A percentile compares a stretch with the other conserved stretches of the same genome.
Evolutionary conservation across 1,139 yeast species (phyloP).

Genomic region (Yamadazyma atlantica): DNA sequence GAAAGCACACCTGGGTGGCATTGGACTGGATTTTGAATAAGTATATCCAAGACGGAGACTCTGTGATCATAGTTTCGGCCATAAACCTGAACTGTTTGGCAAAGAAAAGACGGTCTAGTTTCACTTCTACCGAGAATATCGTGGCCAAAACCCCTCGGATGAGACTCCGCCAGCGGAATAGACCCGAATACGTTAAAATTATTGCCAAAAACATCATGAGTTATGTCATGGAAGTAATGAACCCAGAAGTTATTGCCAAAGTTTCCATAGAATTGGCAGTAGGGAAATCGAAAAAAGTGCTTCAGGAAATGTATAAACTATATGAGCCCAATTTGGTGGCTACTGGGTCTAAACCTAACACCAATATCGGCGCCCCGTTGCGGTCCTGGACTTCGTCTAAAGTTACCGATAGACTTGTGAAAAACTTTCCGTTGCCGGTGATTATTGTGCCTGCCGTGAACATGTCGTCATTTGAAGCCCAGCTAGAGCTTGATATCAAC

Average conservation of each 20-base stretch:
- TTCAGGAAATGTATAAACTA: constrained; percentile 60
- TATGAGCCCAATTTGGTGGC: constrained; percentile 66
- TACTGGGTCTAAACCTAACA: constrained; percentile 57
- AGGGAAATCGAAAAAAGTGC: constrained; percentile 56
- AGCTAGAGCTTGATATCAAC: constrained; percentile 24
- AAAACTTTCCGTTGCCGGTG: constrained; percentile 66
- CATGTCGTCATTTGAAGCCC: constrained; percentile 53
- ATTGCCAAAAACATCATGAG: constrained; percentile 44
- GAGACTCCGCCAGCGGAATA: constrained; percentile 32
- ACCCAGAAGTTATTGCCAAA: constrained; percentile 51
- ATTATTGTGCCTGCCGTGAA: constrained; percentile 67
- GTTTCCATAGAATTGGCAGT: constrained; percentile 63
- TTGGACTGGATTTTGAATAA: constrained; percentile 63
- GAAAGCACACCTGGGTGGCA: constrained; percentile 79
- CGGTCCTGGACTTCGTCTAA: constrained; percentile 62
- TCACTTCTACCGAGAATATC: constrained; percentile 24
- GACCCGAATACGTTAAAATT: constrained; percentile 35
- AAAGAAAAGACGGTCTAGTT: constrained; percentile 10
- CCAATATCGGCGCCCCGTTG: constrained; percentile 48
- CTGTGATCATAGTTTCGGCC: constrained; percentile 55
- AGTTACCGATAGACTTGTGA: constrained; percentile 62
- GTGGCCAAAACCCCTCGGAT: constrained; percentile 32
- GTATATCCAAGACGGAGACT: constrained; percentile 61
- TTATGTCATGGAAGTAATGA: constrained; percentile 47
- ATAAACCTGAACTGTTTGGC: constrained; percentile 17